Conservation (phyloP, 2,329 filamentous ascomycete genomes). For the Fusarium coicis region DNA sequence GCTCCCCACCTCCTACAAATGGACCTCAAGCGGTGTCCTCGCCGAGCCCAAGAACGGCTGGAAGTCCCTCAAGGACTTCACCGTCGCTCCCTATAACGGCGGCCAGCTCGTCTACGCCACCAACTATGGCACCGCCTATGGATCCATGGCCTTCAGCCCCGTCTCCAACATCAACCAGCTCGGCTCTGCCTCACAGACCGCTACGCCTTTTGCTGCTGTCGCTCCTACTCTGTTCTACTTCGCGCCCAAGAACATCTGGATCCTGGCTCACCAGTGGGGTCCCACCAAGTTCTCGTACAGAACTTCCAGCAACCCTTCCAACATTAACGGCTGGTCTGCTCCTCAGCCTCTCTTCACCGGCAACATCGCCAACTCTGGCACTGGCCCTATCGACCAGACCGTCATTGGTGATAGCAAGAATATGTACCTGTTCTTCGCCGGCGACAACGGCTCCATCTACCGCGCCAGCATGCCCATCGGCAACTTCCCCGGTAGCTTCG, state of each 20-base stretch:
- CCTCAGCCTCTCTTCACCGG: conserved; percentile 14
- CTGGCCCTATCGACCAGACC: conserved; percentile 69
- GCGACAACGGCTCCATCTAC: conserved; percentile 75
- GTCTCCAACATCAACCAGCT: conserved; percentile 9
- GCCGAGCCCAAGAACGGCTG: conserved; percentile 24
- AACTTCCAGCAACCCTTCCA: conserved; percentile 67
- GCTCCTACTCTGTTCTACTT: conserved; percentile 73
- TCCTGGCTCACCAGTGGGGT: conserved; percentile 75
- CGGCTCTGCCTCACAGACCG: conserved; percentile 4
- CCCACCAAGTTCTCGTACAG: conserved; percentile 67
- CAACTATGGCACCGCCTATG: conserved; percentile 57
- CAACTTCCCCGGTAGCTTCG: conserved; percentile 71
- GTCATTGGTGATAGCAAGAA: conserved; percentile 68
- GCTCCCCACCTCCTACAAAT: conserved; percentile 8
- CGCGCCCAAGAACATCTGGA: conserved; percentile 68
- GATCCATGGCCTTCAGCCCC: conserved; percentile 42
- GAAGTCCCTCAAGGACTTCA: conserved; percentile 69
- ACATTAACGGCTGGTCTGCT: conserved; percentile 62
- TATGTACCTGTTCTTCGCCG: conserved; percentile 76
- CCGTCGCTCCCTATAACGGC: conserved; percentile 63
- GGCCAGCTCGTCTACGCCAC: conserved; percentile 71
- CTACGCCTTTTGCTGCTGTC: background rate
- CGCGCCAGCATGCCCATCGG: conserved; percentile 70
- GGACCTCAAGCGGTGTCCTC: background rate
- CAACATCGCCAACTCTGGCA: background rate